These are phyloP conservation scores for Xylaria venustula DNA, from an alignment of 495 filamentous ascomycete species.

Conservation along the genomic window DNA sequence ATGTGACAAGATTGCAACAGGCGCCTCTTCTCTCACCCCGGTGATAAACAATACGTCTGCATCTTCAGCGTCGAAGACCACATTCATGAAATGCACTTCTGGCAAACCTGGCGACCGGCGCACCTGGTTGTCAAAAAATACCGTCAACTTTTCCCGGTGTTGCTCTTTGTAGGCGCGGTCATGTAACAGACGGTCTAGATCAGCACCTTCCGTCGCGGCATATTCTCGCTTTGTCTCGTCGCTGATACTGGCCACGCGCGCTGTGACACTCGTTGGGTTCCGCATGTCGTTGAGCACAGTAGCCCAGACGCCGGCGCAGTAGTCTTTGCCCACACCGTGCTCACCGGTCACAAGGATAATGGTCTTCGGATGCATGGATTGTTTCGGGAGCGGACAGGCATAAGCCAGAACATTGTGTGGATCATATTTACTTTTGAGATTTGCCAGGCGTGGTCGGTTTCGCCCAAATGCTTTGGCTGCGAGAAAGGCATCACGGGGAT, in stretches of 20 bases:
- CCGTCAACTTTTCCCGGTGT: constrained; percentile 54
- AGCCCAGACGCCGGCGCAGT: constrained; percentile 56
- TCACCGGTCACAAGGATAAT: constrained; percentile 62
- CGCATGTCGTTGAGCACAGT: constrained; percentile 23
- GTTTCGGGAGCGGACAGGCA: constrained; percentile 52
- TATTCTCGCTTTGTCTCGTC: constrained; percentile 60
- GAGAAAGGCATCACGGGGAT: constrained; percentile 55
- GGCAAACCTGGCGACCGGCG: constrained; percentile 46
- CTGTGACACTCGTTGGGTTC: constrained; percentile 34
- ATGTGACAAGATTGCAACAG: constrained; percentile 54
- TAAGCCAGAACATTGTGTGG: constrained; percentile 54
- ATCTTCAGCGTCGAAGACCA: constrained; percentile 44
- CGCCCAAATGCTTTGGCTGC: constrained; percentile 57
- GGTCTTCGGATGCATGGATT: constrained; percentile 46
- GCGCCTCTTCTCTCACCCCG: constrained; percentile 64
- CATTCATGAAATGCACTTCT: constrained; percentile 55
- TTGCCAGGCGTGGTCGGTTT: constrained; percentile 49
- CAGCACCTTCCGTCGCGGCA: constrained; percentile 50
- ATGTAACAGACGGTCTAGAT: constrained; percentile 46
- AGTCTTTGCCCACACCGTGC: constrained; percentile 60
- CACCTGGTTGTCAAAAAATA: constrained; percentile 53
- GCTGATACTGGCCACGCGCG: constrained; percentile 57
- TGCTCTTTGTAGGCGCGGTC: constrained; percentile 64
- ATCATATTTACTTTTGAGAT: constrained; percentile 54
- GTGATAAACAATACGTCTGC: constrained; percentile 62